phyloP scores from a whole-genome alignment of 106 monocot genomes.

The Allium fistulosum region DNA sequence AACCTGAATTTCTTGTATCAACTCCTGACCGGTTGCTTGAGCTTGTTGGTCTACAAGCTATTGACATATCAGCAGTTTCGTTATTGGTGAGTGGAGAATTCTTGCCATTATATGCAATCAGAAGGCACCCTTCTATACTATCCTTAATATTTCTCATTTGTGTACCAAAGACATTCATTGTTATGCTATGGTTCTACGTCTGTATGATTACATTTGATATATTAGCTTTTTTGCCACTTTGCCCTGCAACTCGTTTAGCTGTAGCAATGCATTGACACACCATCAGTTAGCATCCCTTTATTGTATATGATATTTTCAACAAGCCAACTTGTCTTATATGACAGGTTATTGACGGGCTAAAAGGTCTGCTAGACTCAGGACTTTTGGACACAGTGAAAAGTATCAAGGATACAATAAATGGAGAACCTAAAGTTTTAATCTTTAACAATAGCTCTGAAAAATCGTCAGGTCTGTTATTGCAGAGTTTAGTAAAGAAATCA shows the following conservation, averaged over 20 bases:
- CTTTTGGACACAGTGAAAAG: slow-evolving; percentile 39
- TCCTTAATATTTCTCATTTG: too few relatives aligned
- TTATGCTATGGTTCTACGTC: too few relatives aligned
- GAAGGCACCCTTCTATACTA: background rate
- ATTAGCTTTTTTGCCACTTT: too few relatives aligned
- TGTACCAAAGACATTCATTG: too few relatives aligned
- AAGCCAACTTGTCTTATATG: background rate
- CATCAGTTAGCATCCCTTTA: too few relatives aligned
- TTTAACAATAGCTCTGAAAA: slow-evolving; percentile 30
- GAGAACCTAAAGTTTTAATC: slow-evolving; percentile 33
- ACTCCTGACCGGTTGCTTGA: slow-evolving; percentile 84
- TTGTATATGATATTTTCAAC: too few relatives aligned
- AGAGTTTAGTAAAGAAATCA: slow-evolving; percentile 30
- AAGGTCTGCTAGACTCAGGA: slow-evolving; percentile 24
- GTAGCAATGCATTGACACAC: too few relatives aligned
- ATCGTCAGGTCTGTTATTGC: background rate
- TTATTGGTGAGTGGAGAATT: slow-evolving; percentile 43
- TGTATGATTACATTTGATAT: too few relatives aligned
- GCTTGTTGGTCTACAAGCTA: slow-evolving; percentile 48
- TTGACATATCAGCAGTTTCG: slow-evolving; percentile 70
- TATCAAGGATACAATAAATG: slow-evolving; percentile 37
- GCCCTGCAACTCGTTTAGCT: too few relatives aligned
- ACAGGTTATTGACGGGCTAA: slow-evolving; percentile 85
- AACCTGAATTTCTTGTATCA: slow-evolving; percentile 81
- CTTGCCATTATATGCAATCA: background rate